Base-by-base conservation (phyloP, 2,329 filamentous ascomycete genomes). In the Penicillium brasilianum region DNA sequence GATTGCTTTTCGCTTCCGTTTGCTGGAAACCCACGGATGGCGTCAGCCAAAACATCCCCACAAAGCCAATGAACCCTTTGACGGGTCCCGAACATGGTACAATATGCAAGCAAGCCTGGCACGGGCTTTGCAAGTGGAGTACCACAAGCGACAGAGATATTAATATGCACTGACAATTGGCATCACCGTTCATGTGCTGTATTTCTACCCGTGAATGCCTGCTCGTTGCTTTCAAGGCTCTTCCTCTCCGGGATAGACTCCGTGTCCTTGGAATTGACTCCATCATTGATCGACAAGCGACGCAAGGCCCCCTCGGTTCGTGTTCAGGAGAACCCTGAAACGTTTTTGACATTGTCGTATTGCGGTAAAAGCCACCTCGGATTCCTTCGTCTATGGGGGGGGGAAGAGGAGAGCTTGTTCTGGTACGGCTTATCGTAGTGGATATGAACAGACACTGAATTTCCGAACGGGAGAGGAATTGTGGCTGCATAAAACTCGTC, bases 401-500 rank as follows among this genome's bases (percentile, higher is more conserved):
- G 16, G 43, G 16, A 18, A 13, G 25, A 14, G 32, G 18, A 16
- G 9, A 16, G 7, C 18, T 51, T 20, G 14, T 11, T 36, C n/a
- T 39, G 54, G 48, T 55, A 28, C 34, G 39, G 37, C 28, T 44
- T 58, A 51, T 46, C 28, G 58, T 46, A 20, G 25, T 52, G 55
- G 28, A 58, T 55, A 57, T 30, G 8, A n/a, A 54, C 28, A 51
- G 57, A 43, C 53, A 57, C 22, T 49, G 1, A 16, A 16, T 49
- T 30, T 37, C 34, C 34, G 25, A 30, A 28, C 20, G 48, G 36
- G 39, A 32, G 48, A 37, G 48, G 49, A 22, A 30, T 57, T 36
- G 39, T 54, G 52, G 52, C 52, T 59, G 56, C 59, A 63, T 61
- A 30, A 53, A 58, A 22, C 22, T 11, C 22, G 36, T 54, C 14